A percentile compares a stretch with the other conserved stretches of the same genome.
Evolutionary conservation across 2,329 filamentous ascomycete species (phyloP).

Genomic region (Fusarium nanum): DNA sequence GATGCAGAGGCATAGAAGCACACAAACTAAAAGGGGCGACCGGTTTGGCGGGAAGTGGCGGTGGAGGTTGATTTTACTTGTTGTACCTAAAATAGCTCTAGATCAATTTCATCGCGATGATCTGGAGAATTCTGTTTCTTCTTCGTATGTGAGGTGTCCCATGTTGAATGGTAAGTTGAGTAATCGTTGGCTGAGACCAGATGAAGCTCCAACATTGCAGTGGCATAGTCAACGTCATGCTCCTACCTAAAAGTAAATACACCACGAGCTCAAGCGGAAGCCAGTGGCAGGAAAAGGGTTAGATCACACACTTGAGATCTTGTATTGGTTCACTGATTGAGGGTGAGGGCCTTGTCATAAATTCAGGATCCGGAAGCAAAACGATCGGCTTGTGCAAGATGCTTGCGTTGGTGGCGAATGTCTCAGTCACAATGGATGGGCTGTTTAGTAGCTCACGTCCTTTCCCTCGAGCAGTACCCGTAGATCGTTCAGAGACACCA

Average conservation of each 20-base stretch:
- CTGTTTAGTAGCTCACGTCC: neutral
- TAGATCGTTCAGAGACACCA: neutral
- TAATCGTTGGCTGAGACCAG: neutral
- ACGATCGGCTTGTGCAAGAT: neutral
- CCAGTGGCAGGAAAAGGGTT: neutral
- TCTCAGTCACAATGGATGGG: neutral
- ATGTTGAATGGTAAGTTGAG: too few relatives aligned
- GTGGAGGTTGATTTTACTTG: constrained; percentile 48
- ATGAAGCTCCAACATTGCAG: neutral
- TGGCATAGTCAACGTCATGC: neutral
- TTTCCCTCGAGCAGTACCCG: neutral
- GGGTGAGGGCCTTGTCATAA: neutral
- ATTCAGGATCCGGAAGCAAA: neutral
- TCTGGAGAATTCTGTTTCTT: constrained; percentile 4
- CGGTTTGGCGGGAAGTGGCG: constrained; percentile 52
- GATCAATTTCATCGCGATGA: constrained; percentile 21
- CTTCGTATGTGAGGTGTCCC: neutral
- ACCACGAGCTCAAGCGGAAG: neutral
- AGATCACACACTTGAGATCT: neutral
- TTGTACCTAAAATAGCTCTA: constrained; percentile 25
- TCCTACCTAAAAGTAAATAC: neutral
- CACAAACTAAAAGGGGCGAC: constrained; percentile 49
- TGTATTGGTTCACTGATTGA: neutral
- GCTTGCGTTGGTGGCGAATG: constrained; percentile 4
- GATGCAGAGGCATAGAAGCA: constrained; percentile 11